phyloP scores from a whole-genome alignment of 148 eudicot genomes.

The Vaccinium corymbosum region DNA sequence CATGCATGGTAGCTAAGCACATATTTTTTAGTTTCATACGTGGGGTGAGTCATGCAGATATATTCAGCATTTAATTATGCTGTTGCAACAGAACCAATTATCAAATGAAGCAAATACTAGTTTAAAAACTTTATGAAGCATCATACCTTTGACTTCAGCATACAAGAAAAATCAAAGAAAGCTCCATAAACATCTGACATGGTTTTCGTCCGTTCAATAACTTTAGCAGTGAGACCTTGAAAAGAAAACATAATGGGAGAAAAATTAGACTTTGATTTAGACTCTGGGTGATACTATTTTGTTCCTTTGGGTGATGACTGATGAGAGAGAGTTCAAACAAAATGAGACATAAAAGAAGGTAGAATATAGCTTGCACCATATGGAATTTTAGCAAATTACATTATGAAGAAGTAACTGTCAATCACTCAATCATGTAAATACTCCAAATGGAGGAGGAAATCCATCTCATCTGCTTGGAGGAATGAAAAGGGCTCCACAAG shows the following conservation, averaged over 20 bases:
- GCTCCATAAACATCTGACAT: slow-evolving; percentile 89
- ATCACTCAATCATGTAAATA: background rate
- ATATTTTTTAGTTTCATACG: background rate
- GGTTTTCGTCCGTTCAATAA: slow-evolving; percentile 60
- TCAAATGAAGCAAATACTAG: background rate
- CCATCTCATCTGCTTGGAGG: background rate
- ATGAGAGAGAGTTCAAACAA: background rate
- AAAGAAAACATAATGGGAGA: background rate
- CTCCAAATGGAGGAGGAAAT: background rate
- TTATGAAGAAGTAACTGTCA: background rate
- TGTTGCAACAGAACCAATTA: background rate
- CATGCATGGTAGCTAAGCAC: background rate
- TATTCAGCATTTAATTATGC: background rate
- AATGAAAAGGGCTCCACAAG: background rate
- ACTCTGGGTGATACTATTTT: background rate
- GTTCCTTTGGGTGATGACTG: background rate
- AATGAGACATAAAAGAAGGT: background rate
- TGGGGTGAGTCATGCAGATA: background rate
- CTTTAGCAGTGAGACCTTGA: slow-evolving; percentile 81
- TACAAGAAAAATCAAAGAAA: slow-evolving; percentile 72
- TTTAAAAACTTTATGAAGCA: background rate
- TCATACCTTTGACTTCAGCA: slow-evolving; percentile 72
- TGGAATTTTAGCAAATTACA: background rate
- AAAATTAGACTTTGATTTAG: background rate
- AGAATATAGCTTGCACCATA: background rate